Conservation (phyloP, 768 basidiomycete species). For the Zangia roseola region DNA sequence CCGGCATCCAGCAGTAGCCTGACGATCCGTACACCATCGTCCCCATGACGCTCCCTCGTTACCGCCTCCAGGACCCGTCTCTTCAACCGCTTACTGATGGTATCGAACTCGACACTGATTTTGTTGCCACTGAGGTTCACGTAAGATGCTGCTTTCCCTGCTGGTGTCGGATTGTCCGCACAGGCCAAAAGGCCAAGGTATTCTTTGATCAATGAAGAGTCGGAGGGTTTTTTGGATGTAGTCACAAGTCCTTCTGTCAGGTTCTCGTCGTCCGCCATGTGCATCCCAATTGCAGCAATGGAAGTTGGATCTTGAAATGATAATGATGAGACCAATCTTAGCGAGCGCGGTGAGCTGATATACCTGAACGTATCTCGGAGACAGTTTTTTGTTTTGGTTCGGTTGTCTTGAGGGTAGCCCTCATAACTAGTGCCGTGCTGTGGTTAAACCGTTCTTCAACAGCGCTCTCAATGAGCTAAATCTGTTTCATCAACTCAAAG, state of each 20-base stretch:
- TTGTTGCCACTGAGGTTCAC: slow-evolving; percentile 69
- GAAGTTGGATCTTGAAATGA: slow-evolving; percentile 57
- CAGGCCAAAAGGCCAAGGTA: slow-evolving; percentile 79
- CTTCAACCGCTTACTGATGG: slow-evolving; percentile 64
- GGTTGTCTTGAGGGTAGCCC: slow-evolving; percentile 67
- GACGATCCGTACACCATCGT: slow-evolving; percentile 79
- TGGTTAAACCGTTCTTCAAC: slow-evolving; percentile 80
- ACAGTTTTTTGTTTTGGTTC: slow-evolving; percentile 61
- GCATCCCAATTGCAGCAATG: slow-evolving; percentile 58
- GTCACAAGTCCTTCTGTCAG: slow-evolving; percentile 64
- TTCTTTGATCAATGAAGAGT: slow-evolving; percentile 65
- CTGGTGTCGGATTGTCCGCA: slow-evolving; percentile 78
- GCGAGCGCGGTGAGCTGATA: background rate
- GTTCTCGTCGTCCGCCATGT: slow-evolving; percentile 60
- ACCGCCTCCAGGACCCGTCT: slow-evolving; percentile 73
- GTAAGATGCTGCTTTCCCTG: slow-evolving; percentile 69
- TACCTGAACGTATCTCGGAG: slow-evolving; percentile 66
- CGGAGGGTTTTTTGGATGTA: slow-evolving; percentile 51
- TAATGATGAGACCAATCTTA: background rate
- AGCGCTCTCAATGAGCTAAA: slow-evolving; percentile 74
- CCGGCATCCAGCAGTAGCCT: slow-evolving; percentile 76
- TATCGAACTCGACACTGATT: slow-evolving; percentile 78
- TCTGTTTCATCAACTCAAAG: slow-evolving; percentile 12
- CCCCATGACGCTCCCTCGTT: slow-evolving; percentile 79
- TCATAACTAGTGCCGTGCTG: slow-evolving; percentile 67